A percentile compares a stretch with the other conserved stretches of the same genome.
Conservation (phyloP, 768 basidiomycete species). For the Suillus clintonianus region DNA sequence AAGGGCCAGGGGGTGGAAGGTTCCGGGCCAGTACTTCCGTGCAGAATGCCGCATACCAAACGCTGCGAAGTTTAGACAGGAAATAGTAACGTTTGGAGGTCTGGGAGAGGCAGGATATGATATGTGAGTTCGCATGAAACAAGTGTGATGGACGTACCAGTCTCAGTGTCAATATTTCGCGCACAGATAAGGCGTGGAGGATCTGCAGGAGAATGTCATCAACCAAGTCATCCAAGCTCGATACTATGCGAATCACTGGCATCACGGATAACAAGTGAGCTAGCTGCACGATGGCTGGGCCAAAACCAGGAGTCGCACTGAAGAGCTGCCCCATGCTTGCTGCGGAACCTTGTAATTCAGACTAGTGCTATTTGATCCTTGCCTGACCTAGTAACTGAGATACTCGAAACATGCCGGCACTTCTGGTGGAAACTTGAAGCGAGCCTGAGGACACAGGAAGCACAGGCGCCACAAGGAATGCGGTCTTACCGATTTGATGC, state of each 20-base stretch:
- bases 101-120: conserved; percentile 8
- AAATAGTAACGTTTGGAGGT: conserved; percentile 29
- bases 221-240: conserved; percentile 23
- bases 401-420: neutral
- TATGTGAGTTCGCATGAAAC: neutral
- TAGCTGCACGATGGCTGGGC: neutral
- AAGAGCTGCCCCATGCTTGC: neutral
- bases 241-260: neutral
- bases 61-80: conserved; percentile 24
- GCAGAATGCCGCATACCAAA: conserved; percentile 25
- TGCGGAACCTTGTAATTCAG: neutral
- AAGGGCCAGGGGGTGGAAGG: conserved; percentile 22
- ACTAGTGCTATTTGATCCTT: neutral
- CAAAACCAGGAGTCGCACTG: no score
- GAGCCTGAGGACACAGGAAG: neutral
- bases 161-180: conserved; percentile 23
- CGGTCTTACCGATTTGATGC: no score
- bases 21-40: conserved; percentile 21
- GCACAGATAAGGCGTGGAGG: conserved; percentile 14
- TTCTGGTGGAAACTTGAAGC: neutral
- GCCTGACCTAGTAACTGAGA: neutral
- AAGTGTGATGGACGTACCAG: conserved; percentile 14
- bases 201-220: conserved; percentile 29
- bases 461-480: neutral
- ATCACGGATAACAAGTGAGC: neutral